These are phyloP conservation scores for Aspergillus sp. DNA, from an alignment of 2,329 filamentous ascomycete species.

Conservation along the genomic window DNA sequence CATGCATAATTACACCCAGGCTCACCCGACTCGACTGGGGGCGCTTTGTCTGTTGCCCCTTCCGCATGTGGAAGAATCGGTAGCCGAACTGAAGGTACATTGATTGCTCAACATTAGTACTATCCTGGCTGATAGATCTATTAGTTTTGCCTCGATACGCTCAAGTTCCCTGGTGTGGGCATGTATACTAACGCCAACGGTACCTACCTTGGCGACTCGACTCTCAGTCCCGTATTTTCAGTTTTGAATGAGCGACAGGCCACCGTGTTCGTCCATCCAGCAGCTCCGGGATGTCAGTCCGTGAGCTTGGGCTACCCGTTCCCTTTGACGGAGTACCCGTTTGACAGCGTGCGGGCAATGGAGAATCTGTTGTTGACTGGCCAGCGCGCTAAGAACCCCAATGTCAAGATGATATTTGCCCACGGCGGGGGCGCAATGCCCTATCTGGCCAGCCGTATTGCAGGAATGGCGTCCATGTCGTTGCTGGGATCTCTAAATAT, in stretches of 20 bases:
- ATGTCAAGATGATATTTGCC: conserved; percentile 25
- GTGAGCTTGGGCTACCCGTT: conserved; percentile 12
- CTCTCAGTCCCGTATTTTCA: neutral
- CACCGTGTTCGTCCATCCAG: conserved; percentile 7
- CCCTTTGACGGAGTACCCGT: conserved; percentile 29
- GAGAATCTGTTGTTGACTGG: conserved; percentile 24
- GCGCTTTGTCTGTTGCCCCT: conserved; percentile 4
- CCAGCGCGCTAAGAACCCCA: conserved; percentile 20
- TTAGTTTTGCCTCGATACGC: conserved; percentile 4
- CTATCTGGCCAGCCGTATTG: conserved; percentile 26
- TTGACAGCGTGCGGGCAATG: conserved; percentile 29
- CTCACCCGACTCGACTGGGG: neutral
- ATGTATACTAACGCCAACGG: conserved; percentile 6
- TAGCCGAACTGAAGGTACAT: neutral
- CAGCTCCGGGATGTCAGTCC: neutral
- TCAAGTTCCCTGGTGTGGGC: conserved; percentile 2
- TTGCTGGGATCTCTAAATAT: conserved; percentile 20
- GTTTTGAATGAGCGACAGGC: neutral
- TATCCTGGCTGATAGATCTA: neutral
- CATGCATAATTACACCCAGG: neutral
- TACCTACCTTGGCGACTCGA: conserved; percentile 3
- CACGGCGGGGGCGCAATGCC: conserved; percentile 29
- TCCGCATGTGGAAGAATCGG: neutral
- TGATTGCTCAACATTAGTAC: no score
- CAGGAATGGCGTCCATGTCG: conserved; percentile 20